A percentile compares a stretch with the other conserved stretches of the same genome.
These are phyloP conservation scores for Botrytis hyacinthi DNA, from an alignment of 2,329 filamentous ascomycete species.

Conservation along the genomic window DNA sequence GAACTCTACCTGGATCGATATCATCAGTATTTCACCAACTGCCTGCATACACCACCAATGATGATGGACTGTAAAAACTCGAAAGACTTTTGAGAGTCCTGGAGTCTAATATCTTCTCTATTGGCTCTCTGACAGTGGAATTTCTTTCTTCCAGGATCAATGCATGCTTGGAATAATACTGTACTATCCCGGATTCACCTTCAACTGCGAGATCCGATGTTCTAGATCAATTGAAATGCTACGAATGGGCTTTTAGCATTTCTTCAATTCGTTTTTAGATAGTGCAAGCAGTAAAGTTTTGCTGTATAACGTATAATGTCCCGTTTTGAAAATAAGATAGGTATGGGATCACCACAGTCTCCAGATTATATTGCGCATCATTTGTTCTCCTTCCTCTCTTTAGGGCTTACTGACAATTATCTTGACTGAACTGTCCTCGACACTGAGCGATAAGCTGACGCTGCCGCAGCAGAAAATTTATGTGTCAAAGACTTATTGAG, in stretches of 20 bases:
- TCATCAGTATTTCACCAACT: neutral
- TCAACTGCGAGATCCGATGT: too few relatives aligned
- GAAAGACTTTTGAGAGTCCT: neutral
- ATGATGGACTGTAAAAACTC: neutral
- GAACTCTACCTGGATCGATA: neutral
- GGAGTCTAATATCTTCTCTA: neutral
- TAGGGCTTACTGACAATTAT: too few relatives aligned
- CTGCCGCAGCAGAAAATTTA: neutral
- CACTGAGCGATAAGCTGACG: neutral
- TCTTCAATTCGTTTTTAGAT: accelerated
- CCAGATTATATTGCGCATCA: accelerated
- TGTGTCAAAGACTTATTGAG: neutral
- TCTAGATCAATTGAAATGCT: neutral
- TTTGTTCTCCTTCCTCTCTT: neutral
- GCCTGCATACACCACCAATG: neutral
- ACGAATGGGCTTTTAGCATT: neutral
- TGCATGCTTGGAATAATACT: too few relatives aligned
- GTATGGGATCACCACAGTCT: accelerated
- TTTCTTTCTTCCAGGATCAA: neutral
- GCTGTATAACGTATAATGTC: accelerated
- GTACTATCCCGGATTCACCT: too few relatives aligned
- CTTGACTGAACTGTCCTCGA: neutral
- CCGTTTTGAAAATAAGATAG: neutral
- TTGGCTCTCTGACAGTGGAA: neutral
- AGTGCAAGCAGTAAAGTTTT: accelerated